Evolutionary conservation across 352 stramenopile species (phyloP).

Genomic region (Phytophthora uliginosa): DNA sequence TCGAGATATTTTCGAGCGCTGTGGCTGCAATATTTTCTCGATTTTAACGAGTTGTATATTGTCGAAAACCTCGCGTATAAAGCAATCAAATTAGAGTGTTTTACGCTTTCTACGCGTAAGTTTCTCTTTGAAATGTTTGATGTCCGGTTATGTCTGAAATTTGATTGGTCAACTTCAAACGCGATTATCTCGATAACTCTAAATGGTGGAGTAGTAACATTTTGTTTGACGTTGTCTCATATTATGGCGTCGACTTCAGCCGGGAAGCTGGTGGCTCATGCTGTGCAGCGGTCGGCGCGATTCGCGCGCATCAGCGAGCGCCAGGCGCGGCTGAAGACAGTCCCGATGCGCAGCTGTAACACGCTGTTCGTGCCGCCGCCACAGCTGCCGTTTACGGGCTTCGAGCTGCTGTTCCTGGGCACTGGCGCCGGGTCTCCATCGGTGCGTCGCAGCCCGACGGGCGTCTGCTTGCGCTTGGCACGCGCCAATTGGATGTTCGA

Average conservation of each 20-base stretch:
- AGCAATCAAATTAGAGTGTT: too few species aligned
- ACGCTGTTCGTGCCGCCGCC: constrained; percentile 45
- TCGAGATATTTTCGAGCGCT: too few species aligned
- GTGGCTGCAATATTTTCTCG: too few species aligned
- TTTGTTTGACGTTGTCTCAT: too few species aligned
- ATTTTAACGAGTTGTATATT: too few species aligned
- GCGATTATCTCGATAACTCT: too few species aligned
- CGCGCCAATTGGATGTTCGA: constrained; percentile 92
- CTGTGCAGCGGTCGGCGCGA: constrained; percentile 25
- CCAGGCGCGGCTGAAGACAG: constrained; percentile 48
- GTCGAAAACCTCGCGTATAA: too few species aligned
- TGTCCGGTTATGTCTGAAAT: too few species aligned
- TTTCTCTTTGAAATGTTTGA: too few species aligned
- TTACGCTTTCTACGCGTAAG: too few species aligned
- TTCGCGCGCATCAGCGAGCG: constrained; percentile 50
- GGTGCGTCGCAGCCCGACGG: constrained; percentile 69
- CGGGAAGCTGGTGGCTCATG: background rate
- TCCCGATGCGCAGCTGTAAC: constrained; percentile 72
- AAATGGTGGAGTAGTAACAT: too few species aligned
- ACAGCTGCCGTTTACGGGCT: constrained; percentile 79
- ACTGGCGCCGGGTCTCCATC: constrained; percentile 84
- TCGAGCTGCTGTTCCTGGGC: constrained; percentile 87
- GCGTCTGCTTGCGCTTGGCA: constrained; percentile 66
- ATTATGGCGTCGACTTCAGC: background rate
- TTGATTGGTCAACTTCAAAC: too few species aligned